Evolutionary conservation across 108 stramenopile species (phyloP).

Genomic region (Cyclotella choctawhatcheeana): DNA sequence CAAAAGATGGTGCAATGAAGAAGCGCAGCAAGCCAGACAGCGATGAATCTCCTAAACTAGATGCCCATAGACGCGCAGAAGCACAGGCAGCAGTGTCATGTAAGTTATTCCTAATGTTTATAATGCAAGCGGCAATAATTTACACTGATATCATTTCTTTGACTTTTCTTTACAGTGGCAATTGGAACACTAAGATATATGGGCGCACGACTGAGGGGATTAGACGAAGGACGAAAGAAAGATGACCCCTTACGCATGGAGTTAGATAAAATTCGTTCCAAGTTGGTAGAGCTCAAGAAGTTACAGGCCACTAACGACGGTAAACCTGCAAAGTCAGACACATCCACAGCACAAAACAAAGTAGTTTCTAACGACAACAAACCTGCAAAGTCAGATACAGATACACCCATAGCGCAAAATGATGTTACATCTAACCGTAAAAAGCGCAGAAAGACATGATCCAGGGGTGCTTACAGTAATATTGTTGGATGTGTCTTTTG

Average conservation of each 20-base stretch:
- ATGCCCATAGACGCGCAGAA: slow-evolving; percentile 40
- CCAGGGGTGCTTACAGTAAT: no score
- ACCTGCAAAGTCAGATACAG: no score
- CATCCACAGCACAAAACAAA: background rate
- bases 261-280: slow-evolving; percentile 70
- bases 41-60: slow-evolving; percentile 7
- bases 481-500: no score
- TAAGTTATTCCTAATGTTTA: slow-evolving; percentile 3
- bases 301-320: slow-evolving; percentile 10
- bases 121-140: background rate
- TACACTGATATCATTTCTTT: background rate
- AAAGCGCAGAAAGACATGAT: slow-evolving; percentile 34
- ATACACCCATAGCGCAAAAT: no score
- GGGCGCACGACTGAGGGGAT: slow-evolving; percentile 71
- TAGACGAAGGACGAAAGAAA: slow-evolving; percentile 60
- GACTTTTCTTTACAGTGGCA: slow-evolving; percentile 40
- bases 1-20: slow-evolving; percentile 7
- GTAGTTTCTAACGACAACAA: slow-evolving; percentile 1
- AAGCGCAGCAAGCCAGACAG: slow-evolving; percentile 9
- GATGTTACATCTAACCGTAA: no score
- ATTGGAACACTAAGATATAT: slow-evolving; percentile 85
- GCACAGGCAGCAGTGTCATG: slow-evolving; percentile 70
- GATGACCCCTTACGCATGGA: slow-evolving; percentile 76
- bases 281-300: slow-evolving; percentile 58
- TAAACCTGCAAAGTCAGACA: background rate